Conservation (phyloP, 305 asterid species). For the Solanum hybrid region DNA sequence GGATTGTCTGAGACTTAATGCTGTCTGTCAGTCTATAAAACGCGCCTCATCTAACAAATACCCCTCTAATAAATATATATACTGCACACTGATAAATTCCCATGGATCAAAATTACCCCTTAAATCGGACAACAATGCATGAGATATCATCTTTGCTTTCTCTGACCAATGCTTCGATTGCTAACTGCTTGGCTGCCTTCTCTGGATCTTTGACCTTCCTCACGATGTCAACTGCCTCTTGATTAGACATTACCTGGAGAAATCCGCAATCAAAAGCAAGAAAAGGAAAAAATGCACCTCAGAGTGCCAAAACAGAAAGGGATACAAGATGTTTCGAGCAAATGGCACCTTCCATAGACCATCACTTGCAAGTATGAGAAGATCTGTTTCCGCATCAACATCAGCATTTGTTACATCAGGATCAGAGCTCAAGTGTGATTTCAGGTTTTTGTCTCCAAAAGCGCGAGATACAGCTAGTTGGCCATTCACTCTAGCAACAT, state of each 20-base stretch:
- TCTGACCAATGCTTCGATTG: slow-evolving; percentile 53
- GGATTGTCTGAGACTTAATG: not conserved
- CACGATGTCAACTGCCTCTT: slow-evolving; percentile 75
- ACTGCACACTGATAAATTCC: slow-evolving; percentile 10
- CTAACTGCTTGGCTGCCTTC: slow-evolving; percentile 76
- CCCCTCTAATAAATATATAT: slow-evolving; percentile 17
- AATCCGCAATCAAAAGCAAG: not conserved
- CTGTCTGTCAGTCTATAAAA: slow-evolving; percentile 1
- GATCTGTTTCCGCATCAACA: slow-evolving; percentile 50
- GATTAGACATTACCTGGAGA: slow-evolving; percentile 69
- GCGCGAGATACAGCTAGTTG: slow-evolving; percentile 97
- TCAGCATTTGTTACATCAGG: slow-evolving; percentile 60
- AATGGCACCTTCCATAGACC: slow-evolving; percentile 90
- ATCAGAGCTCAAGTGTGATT: slow-evolving; percentile 73
- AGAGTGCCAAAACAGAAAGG: not conserved
- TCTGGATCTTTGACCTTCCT: slow-evolving; percentile 58
- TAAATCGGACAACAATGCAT: slow-evolving; percentile 75
- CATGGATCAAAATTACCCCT: slow-evolving; percentile 11
- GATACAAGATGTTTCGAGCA: not conserved
- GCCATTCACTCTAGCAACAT: slow-evolving; percentile 89
- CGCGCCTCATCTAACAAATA: not conserved
- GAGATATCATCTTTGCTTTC: slow-evolving; percentile 90
- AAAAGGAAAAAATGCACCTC: not conserved
- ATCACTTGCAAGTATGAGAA: slow-evolving; percentile 92
- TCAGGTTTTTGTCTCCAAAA: slow-evolving; percentile 89